Percentiles rank a stretch among this genome's conserved stretches.
Conservation (phyloP, 257 asterid species). For the Buddleja alternifolia region DNA sequence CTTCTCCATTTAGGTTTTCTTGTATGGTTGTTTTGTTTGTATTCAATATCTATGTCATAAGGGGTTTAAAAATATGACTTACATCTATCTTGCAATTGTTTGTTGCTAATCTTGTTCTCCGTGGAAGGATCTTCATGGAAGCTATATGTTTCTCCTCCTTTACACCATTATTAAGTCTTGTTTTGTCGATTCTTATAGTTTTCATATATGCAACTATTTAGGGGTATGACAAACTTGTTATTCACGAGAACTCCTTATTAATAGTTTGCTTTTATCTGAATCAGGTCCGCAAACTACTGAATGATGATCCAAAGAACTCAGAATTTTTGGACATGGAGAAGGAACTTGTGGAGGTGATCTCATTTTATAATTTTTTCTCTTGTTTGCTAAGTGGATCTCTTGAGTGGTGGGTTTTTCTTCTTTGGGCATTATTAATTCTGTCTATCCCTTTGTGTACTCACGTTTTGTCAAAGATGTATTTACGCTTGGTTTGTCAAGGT, state of each 20-base stretch:
- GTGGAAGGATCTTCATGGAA: neutral
- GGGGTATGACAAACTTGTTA: neutral
- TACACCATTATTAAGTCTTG: constrained; percentile 6
- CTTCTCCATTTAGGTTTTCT: neutral
- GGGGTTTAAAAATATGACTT: neutral
- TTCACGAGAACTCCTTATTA: neutral
- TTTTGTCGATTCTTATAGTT: neutral
- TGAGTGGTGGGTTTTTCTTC: constrained; percentile 1
- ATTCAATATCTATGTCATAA: constrained; percentile 2
- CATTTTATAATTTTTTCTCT: constrained; percentile 17
- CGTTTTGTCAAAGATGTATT: constrained; percentile 42
- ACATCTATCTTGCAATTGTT: neutral
- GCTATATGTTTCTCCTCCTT: neutral
- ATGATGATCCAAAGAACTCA: constrained; percentile 78
- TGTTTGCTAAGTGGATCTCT: too few relatives aligned
- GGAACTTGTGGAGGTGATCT: constrained; percentile 90
- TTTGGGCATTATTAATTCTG: constrained; percentile 11
- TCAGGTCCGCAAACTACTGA: constrained; percentile 74
- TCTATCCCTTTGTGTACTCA: neutral
- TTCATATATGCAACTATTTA: neutral
- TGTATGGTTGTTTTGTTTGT: constrained; percentile 17
- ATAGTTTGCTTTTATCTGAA: constrained; percentile 19
- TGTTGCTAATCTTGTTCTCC: constrained; percentile 3
- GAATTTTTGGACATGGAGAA: constrained; percentile 94
- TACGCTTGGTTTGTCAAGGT: constrained; percentile 65